These are phyloP conservation scores for Zelonia costaricensis DNA, from an alignment of 208 protist genomes.

Conservation along the genomic window DNA sequence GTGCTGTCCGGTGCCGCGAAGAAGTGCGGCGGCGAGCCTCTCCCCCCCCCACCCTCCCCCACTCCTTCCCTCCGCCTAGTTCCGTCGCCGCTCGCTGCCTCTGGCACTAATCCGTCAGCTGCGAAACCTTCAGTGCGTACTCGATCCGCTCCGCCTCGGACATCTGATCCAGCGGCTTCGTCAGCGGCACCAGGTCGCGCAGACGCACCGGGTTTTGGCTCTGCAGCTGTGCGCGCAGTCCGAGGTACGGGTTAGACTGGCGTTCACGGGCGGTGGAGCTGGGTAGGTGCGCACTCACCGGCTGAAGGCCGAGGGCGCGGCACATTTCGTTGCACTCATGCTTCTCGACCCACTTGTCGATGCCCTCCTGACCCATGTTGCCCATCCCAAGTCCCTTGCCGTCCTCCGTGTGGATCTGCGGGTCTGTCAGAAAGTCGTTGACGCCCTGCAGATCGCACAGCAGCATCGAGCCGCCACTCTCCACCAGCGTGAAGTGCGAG, in stretches of 20 bases:
- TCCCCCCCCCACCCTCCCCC: too few species aligned
- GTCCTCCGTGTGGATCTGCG: conserved; percentile 84
- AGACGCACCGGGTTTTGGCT: conserved; percentile 44
- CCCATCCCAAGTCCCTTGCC: conserved; percentile 81
- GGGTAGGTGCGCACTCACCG: conserved; percentile 29
- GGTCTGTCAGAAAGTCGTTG: conserved; percentile 81
- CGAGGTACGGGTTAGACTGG: conserved; percentile 34
- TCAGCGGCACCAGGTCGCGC: conserved; percentile 54
- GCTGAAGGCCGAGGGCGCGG: conserved; percentile 53
- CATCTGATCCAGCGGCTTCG: conserved; percentile 80
- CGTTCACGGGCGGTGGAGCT: not conserved
- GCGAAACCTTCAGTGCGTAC: conserved; percentile 61
- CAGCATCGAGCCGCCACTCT: conserved; percentile 72
- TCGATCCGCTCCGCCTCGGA: conserved; percentile 70
- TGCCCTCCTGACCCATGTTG: conserved; percentile 83
- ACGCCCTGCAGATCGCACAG: conserved; percentile 86
- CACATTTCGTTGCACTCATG: conserved; percentile 81
- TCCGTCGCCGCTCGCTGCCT: too few species aligned
- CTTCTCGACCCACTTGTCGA: conserved; percentile 75
- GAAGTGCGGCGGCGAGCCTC: too few species aligned
- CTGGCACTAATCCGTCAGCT: conserved; percentile 56
- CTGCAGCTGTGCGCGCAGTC: conserved; percentile 51
- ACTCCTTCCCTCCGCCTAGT: too few species aligned
- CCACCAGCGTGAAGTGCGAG: conserved; percentile 78
- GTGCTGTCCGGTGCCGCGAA: too few species aligned